Percentiles rank a stretch among this genome's conserved stretches.
Conservation (phyloP, 2,329 filamentous ascomycete species). For the Trichoderma sp. region DNA sequence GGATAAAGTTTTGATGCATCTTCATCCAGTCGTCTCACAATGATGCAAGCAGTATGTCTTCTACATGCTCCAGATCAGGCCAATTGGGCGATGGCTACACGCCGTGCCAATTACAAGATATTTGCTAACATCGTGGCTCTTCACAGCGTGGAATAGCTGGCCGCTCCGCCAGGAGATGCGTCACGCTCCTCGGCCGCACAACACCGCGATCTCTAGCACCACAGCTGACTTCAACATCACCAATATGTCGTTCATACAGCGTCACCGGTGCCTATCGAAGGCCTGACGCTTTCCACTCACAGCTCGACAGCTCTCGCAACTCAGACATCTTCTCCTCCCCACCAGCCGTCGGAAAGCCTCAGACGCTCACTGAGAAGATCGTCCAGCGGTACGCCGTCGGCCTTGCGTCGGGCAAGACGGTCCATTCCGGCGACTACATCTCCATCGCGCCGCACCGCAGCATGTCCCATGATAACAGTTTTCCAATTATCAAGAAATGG, state of each 20-base stretch:
- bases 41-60: background rate
- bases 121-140: background rate
- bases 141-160: background rate
- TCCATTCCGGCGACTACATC: constrained; percentile 81
- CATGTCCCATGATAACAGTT: constrained; percentile 53
- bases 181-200: background rate
- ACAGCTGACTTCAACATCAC: background rate
- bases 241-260: background rate
- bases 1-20: background rate
- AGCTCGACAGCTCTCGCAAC: background rate
- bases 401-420: constrained; percentile 69
- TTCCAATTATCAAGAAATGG: background rate
- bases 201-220: background rate
- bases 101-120: background rate
- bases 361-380: constrained; percentile 91
- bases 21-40: background rate
- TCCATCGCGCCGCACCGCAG: constrained; percentile 60
- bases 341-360: constrained; percentile 42
- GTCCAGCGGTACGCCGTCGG: constrained; percentile 77
- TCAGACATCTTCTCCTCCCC: constrained; percentile 16
- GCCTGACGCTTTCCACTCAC: background rate
- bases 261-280: background rate
- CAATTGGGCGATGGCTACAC: background rate
- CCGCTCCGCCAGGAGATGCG: background rate
- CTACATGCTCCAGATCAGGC: background rate